A percentile compares a stretch with the other conserved stretches of the same genome.
These are phyloP conservation scores for Cryptosporidium xiaoi DNA, from an alignment of 169 alveolate species.

Conservation along the genomic window DNA sequence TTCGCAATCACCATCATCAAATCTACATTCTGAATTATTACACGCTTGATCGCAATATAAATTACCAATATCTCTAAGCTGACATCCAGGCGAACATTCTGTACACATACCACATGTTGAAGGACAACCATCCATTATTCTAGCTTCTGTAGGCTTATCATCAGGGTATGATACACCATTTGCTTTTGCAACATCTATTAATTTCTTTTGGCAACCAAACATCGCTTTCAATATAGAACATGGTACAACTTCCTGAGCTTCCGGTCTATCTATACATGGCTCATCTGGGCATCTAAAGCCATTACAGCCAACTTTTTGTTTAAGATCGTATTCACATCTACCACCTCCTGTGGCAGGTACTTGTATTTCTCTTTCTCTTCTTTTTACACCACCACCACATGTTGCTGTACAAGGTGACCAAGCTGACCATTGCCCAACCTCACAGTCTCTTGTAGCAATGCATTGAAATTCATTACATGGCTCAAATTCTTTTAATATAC, in stretches of 20 bases:
- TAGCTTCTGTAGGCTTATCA: conserved; percentile 79
- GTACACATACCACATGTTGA: conserved; percentile 78
- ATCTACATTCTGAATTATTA: conserved; percentile 78
- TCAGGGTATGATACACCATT: conserved; percentile 76
- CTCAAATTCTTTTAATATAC: conserved; percentile 68
- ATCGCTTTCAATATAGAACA: conserved; percentile 78
- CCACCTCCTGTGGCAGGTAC: conserved; percentile 72
- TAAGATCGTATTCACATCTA: conserved; percentile 47
- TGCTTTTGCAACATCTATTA: conserved; percentile 77
- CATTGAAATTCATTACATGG: conserved; percentile 73
- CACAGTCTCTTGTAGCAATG: conserved; percentile 78
- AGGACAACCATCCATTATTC: conserved; percentile 81
- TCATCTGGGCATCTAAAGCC: conserved; percentile 75
- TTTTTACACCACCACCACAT: conserved; percentile 82
- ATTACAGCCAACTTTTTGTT: conserved; percentile 74
- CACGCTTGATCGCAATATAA: conserved; percentile 80
- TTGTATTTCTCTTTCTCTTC: conserved; percentile 75
- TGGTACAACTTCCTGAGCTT: conserved; percentile 76
- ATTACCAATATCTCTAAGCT: conserved; percentile 80
- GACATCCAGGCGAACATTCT: conserved; percentile 82
- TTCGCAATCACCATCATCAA: conserved; percentile 82
- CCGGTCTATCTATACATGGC: conserved; percentile 79
- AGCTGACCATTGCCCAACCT: conserved; percentile 78
- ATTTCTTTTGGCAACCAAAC: conserved; percentile 77
- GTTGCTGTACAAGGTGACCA: conserved; percentile 79